Conservation (phyloP, 106 monocot species). For the Iris macrosiphon region DNA sequence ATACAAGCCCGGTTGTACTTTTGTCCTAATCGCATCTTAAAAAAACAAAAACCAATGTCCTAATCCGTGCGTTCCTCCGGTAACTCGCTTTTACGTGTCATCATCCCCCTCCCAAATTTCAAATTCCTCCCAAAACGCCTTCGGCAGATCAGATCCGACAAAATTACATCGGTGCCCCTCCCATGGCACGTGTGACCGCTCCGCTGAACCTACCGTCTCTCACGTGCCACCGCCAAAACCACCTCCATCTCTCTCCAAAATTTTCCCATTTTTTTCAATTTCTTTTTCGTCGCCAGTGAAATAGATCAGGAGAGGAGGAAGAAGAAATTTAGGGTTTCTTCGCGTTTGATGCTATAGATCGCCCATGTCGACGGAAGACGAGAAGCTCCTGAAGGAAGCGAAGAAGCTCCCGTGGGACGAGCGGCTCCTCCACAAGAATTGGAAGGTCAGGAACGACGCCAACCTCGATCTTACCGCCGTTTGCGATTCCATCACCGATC, state of each 20-base stretch:
- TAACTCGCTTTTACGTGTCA: background rate
- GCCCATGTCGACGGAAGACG: conserved; percentile 98
- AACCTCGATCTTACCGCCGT: conserved; percentile 84
- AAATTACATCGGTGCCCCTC: background rate
- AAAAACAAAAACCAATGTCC: no score
- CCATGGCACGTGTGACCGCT: conserved; percentile 6
- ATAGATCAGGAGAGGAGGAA: no score
- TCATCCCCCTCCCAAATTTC: background rate
- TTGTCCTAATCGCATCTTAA: no score
- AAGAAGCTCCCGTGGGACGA: conserved; percentile 98
- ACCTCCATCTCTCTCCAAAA: background rate
- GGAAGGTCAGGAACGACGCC: conserved; percentile 94
- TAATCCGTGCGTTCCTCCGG: no score
- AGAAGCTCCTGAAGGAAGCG: conserved; percentile 92
- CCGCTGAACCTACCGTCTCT: conserved; percentile 40
- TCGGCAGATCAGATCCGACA: background rate
- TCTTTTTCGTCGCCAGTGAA: no score
- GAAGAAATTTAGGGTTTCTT: no score
- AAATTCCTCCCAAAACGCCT: conserved; percentile 1
- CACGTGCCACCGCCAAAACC: conserved; percentile 20
- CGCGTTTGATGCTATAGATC: no score
- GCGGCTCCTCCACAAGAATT: conserved; percentile 83
- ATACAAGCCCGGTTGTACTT: no score
- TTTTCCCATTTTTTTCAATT: no score
- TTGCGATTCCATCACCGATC: conserved; percentile 84